Evolutionary conservation across 2,329 filamentous ascomycete species (phyloP).

Genomic region (Stachybotrys elegans): DNA sequence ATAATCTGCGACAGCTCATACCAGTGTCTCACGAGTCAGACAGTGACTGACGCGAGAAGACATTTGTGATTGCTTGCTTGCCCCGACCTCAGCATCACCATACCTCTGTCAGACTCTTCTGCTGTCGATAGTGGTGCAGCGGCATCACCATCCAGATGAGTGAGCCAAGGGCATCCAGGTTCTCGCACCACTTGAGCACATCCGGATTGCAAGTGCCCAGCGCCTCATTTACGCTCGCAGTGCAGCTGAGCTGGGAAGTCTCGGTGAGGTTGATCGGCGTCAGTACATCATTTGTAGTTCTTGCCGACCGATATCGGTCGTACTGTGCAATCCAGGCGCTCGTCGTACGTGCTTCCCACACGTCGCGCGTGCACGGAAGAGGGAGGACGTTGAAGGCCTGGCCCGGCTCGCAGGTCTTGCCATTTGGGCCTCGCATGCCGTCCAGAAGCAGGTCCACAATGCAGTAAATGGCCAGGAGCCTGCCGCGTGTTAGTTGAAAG

Average conservation of each 20-base stretch:
- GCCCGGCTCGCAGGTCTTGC: neutral
- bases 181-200: slow-evolving; percentile 7
- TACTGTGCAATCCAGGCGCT: slow-evolving; percentile 1
- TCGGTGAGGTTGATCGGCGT: neutral
- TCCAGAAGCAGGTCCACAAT: slow-evolving; percentile 6
- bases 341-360: slow-evolving; percentile 5
- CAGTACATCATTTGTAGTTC: neutral
- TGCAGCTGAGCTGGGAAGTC: neutral
- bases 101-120: neutral
- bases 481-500: neutral
- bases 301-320: neutral
- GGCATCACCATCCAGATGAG: slow-evolving; percentile 9
- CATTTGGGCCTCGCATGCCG: neutral
- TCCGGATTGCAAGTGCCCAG: too few species aligned
- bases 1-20: too few species aligned
- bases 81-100: too few species aligned
- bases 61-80: too few species aligned
- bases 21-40: too few species aligned
- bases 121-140: neutral
- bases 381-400: neutral
- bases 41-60: too few species aligned
- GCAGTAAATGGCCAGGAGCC: neutral
- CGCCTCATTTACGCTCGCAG: neutral
- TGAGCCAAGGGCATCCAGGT: slow-evolving; percentile 8
- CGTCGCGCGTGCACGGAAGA: neutral